phyloP scores from a whole-genome alignment of 2,329 filamentous ascomycete genomes.

The Aureobasidium uvarum region DNA sequence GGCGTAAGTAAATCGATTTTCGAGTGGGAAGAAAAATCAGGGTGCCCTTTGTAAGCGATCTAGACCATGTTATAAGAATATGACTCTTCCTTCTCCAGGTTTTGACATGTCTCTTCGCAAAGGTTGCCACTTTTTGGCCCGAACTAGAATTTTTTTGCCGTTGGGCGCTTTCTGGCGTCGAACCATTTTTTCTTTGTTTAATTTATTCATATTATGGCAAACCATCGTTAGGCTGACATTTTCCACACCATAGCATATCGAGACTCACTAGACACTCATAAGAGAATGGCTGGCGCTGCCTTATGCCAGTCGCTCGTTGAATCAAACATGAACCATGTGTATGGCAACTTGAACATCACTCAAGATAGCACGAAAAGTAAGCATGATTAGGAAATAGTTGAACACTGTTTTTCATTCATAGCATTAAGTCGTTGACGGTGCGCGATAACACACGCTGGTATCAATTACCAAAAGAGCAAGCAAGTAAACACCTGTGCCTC shows the following conservation, averaged over 20 bases:
- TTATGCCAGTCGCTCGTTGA: not conserved
- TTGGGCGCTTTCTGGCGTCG: conserved; percentile 2
- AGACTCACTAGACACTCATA: not conserved
- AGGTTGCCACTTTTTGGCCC: conserved; percentile 20
- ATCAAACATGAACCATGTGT: not conserved
- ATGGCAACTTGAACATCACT: not conserved
- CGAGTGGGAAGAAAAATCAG: not conserved
- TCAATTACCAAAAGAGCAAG: conserved; percentile 24
- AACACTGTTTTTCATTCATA: conserved; percentile 24
- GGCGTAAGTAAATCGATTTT: not conserved
- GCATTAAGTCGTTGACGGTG: conserved; percentile 24
- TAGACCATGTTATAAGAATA: conserved; percentile 17
- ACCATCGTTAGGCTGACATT: not conserved
- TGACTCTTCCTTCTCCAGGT: conserved; percentile 24
- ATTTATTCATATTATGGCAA: not conserved
- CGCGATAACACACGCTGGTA: conserved; percentile 18
- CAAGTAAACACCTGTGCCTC: conserved; percentile 19
- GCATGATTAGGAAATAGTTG: not conserved
- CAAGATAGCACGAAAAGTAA: not conserved
- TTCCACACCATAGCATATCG: not conserved
- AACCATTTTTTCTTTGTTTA: not conserved
- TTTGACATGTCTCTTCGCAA: not conserved
- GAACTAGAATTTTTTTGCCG: conserved; percentile 24
- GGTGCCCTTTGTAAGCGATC: not conserved
- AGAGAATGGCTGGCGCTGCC: not conserved